Conservation (phyloP, 805 yeast species). For the Pichia occidentalis region DNA sequence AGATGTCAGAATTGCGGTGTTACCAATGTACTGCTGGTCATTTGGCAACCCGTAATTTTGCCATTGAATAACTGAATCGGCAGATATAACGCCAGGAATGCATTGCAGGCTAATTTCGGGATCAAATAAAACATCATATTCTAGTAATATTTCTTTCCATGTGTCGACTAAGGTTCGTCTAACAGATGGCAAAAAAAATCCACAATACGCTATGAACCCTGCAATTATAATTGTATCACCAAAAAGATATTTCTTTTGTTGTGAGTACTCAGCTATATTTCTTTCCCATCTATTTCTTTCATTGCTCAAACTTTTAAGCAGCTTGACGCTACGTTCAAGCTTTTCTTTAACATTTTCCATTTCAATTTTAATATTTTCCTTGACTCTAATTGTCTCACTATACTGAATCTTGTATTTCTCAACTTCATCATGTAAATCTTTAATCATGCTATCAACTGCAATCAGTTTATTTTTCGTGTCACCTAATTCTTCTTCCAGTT, state of each 20-base stretch:
- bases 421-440: constrained; percentile 64
- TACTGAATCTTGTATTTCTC: constrained; percentile 61
- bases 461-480: constrained; percentile 61
- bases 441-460: constrained; percentile 78
- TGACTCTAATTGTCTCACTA: constrained; percentile 67
- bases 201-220: constrained; percentile 55
- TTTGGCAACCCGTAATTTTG: constrained; percentile 42
- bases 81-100: constrained; percentile 33
- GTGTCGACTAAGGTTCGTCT: constrained; percentile 22
- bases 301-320: constrained; percentile 55
- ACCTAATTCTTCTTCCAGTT: constrained; percentile 51
- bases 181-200: constrained; percentile 36
- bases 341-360: constrained; percentile 56
- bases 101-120: constrained; percentile 15
- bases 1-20: constrained; percentile 43
- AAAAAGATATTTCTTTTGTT: constrained; percentile 38
- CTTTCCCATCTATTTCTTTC: constrained; percentile 75
- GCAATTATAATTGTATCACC: constrained; percentile 67
- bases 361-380: constrained; percentile 68
- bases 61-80: constrained; percentile 45
- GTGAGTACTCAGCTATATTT: constrained; percentile 45
- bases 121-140: constrained; percentile 36
- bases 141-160: constrained; percentile 27
- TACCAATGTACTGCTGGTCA: constrained; percentile 59
- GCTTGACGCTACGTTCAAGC: constrained; percentile 52